Percentiles rank a stretch among this genome's conserved stretches.
Conservation (phyloP, 75 land plant species). For the Picea sitchensis region DNA sequence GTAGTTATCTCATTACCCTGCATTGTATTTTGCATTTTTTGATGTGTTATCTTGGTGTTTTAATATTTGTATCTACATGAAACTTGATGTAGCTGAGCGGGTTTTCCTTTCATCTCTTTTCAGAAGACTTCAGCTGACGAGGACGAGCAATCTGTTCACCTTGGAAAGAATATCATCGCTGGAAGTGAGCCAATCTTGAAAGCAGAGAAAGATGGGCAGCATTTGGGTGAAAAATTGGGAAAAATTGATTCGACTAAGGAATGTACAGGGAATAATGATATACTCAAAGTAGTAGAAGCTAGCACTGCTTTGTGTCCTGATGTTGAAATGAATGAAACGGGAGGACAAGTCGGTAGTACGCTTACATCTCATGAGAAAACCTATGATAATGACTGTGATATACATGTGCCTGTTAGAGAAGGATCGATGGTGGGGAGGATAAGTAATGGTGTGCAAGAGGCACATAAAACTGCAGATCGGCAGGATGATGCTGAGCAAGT, state of each 20-base stretch:
- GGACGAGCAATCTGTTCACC: not conserved
- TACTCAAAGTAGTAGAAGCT: not conserved
- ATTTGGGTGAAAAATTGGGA: not conserved
- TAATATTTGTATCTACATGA: not conserved
- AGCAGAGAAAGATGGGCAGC: constrained; percentile 8
- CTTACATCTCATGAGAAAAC: not conserved
- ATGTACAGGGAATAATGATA: not conserved
- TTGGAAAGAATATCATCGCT: not conserved
- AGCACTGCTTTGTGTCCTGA: not conserved
- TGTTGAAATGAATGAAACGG: not conserved
- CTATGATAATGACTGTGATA: not conserved
- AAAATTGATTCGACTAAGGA: not conserved
- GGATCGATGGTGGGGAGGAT: not conserved
- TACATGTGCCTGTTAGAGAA: constrained; percentile 1
- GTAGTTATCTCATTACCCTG: not conserved
- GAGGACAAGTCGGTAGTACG: not conserved
- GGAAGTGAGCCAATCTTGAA: constrained; percentile 4
- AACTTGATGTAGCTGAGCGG: not conserved
- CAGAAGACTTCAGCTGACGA: constrained; percentile 10
- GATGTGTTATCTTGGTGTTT: not conserved
- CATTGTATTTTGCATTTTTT: not conserved
- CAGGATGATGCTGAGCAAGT: constrained; percentile 5
- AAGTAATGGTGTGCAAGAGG: not conserved
- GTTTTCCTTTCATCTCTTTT: not conserved
- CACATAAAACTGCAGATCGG: not conserved